A percentile compares a stretch with the other conserved stretches of the same genome.
phyloP scores from a whole-genome alignment of 2,329 filamentous ascomycete genomes.

The Xylaria sp. region DNA sequence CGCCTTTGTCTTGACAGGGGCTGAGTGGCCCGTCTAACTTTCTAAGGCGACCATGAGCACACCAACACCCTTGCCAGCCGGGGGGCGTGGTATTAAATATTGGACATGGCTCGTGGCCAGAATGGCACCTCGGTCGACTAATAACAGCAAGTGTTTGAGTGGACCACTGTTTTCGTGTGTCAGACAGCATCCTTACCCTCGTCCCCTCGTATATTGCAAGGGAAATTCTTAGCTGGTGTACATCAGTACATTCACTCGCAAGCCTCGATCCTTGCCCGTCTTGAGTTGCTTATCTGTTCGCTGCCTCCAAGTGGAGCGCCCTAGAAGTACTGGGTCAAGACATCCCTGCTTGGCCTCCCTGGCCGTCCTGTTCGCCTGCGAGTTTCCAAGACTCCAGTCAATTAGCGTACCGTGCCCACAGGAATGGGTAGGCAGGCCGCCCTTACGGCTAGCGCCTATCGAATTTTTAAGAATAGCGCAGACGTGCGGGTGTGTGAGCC shows the following conservation, averaged over 20 bases:
- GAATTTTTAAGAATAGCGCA: conserved; percentile 45
- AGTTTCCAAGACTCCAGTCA: conserved; percentile 7
- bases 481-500: conserved; percentile 38
- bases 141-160: conserved; percentile 34
- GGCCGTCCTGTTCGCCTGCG: conserved; percentile 15
- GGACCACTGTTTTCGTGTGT: conserved; percentile 54
- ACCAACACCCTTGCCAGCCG: conserved; percentile 17
- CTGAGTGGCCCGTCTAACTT: conserved; percentile 25
- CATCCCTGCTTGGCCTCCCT: conserved; percentile 34
- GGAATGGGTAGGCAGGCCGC: conserved; percentile 33
- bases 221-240: conserved; percentile 40
- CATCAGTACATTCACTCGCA: conserved; percentile 10
- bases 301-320: conserved; percentile 31
- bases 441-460: conserved; percentile 42
- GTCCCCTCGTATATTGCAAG: conserved; percentile 58
- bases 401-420: conserved; percentile 13
- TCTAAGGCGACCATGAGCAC: conserved; percentile 18
- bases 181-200: conserved; percentile 54
- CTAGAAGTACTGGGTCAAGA: conserved; percentile 41
- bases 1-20: conserved; percentile 22
- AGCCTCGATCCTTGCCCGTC: conserved; percentile 27
- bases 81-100: conserved; percentile 41
- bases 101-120: conserved; percentile 35
- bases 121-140: conserved; percentile 31
- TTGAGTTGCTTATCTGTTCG: conserved; percentile 26